Conservation (phyloP, 345 rosid species). For the Clarkia xantiana region DNA sequence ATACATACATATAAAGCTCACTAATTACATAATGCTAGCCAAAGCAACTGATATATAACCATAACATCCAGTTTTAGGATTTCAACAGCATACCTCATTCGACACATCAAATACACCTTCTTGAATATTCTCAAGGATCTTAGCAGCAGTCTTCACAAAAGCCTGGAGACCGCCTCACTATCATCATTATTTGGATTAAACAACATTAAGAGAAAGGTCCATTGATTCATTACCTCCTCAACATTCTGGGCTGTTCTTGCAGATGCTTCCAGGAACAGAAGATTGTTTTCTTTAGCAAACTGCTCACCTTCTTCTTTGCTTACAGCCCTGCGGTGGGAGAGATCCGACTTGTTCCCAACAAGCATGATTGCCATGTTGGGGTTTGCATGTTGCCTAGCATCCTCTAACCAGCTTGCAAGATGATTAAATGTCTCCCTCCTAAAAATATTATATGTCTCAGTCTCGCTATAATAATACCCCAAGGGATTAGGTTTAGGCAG, state of each 20-base stretch:
- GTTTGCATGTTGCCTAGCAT: slow-evolving; percentile 97
- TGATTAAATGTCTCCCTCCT: slow-evolving; percentile 99
- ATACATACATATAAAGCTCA: too few relatives aligned
- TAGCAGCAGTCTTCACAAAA: slow-evolving; percentile 73
- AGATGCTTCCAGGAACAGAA: slow-evolving; percentile 85
- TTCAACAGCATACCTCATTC: slow-evolving; percentile 44
- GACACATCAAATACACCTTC: slow-evolving; percentile 82
- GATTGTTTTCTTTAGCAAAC: slow-evolving; percentile 91
- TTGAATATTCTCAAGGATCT: slow-evolving; percentile 82
- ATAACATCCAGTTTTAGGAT: background rate
- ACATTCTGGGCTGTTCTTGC: slow-evolving; percentile 98
- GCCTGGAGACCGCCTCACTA: slow-evolving; percentile 31
- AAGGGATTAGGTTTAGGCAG: background rate
- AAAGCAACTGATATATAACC: too few relatives aligned
- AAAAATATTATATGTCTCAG: slow-evolving; percentile 5
- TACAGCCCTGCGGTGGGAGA: slow-evolving; percentile 79
- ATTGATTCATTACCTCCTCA: slow-evolving; percentile 50
- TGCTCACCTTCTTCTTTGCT: slow-evolving; percentile 97
- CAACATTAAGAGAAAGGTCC: too few relatives aligned
- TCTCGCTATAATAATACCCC: background rate
- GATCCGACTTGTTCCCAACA: slow-evolving; percentile 85
- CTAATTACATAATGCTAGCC: too few relatives aligned
- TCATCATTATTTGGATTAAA: too few relatives aligned
- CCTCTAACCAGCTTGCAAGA: slow-evolving; percentile 94
- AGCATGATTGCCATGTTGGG: slow-evolving; percentile 94